Base-by-base conservation (phyloP, 306 rosid genomes). In the Albizia julibrissin region DNA sequence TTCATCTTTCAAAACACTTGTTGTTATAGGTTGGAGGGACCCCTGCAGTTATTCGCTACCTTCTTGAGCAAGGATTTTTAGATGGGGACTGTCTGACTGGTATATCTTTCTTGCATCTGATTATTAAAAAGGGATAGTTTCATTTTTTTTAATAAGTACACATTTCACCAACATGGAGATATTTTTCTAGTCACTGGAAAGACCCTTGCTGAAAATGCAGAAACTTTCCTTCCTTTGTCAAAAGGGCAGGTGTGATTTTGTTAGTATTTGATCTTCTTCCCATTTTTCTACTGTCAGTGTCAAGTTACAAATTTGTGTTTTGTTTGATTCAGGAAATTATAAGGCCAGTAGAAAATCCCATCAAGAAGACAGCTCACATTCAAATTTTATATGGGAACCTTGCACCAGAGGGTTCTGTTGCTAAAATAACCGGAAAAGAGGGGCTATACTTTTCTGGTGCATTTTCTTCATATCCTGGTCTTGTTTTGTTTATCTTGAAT, bases 351-450 rank as follows among this genome's bases (percentile, higher is more conserved):
- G 98, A 87, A 79, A 95, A 90, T 81, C 99, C 99, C 82, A 95
- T 95, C 84, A 95, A 95, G 94, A 84, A 93, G 90, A 95, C 99
- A 56, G 98, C 89, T 27, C 99, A 93, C 49, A 84, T 95, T 86
- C 98, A 95, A 78, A 90, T 91, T 85, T 82, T 95, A 80, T 95
- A 91, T 69, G 99, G 99, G 69, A 95, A 95, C 84, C 84, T 95
- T 74, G 98, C 98, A 80, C 97, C 98, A 11, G 74, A 91, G 80
- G 98, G 99, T 58, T 95, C 98, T 80, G 99, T 95, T 2, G 99
- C 99, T 78, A 95, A 93, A 85, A 95, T 95, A 80, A 95, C 99
- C 21, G 99, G 99, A 81, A 95, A 95, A 85, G 99, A 95, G 81
- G 99, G 99, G 80, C 86, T 95, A 26, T 95, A 89, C 85, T 95